Conservation (phyloP, 371 early-diverging fungal genomes). For the Capillidium heterosporum region DNA sequence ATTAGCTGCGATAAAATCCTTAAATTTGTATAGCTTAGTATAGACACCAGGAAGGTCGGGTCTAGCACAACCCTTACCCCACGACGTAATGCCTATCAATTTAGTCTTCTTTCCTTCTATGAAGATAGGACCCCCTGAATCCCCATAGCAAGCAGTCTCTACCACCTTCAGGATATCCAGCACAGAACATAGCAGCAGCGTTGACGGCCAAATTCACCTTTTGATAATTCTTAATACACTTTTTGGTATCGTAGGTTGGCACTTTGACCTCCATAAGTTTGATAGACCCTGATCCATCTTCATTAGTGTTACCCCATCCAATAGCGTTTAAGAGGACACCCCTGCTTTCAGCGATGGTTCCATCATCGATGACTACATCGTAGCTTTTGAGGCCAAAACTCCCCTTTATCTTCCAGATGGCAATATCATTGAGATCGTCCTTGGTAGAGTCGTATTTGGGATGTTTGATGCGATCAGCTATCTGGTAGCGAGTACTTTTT, state of each 20-base stretch:
- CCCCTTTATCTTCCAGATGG: background rate
- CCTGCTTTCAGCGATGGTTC: background rate
- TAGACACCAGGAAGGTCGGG: background rate
- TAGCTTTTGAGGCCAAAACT: too few species aligned
- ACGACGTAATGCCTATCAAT: background rate
- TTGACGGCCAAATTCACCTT: background rate
- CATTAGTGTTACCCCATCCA: background rate
- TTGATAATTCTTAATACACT: background rate
- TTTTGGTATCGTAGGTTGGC: background rate
- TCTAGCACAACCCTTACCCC: background rate
- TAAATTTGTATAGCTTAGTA: background rate
- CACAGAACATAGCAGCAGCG: background rate
- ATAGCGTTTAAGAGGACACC: background rate
- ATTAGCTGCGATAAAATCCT: background rate
- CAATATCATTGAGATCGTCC: background rate
- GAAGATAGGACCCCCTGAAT: conserved; percentile 4
- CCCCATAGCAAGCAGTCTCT: conserved; percentile 1
- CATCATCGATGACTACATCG: background rate
- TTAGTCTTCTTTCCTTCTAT: background rate
- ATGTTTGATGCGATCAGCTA: background rate
- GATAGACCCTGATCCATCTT: background rate
- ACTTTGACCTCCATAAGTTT: conserved; percentile 3
- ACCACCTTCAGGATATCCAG: conserved; percentile 3
- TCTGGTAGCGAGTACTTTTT: too few species aligned
- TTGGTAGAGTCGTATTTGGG: background rate